Evolutionary conservation across 768 basidiomycete genomes (phyloP).

Genomic region (Auricularia cornea): DNA sequence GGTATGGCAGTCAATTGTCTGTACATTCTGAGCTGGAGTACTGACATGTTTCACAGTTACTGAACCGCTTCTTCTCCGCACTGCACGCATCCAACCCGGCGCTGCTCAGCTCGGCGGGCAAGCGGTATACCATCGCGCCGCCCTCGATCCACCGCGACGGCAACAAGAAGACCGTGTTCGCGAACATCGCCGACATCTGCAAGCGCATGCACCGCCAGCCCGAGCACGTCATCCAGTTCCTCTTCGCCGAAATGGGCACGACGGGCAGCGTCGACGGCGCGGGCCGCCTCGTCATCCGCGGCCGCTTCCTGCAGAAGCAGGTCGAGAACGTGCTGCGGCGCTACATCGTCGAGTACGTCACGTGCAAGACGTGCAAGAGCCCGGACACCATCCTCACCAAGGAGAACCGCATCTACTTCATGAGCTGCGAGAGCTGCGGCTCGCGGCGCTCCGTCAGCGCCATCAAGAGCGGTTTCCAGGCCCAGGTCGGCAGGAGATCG

Average conservation of each 20-base stretch:
- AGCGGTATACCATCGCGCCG: conserved; percentile 95
- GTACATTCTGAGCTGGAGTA: background rate
- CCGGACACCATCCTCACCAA: conserved; percentile 94
- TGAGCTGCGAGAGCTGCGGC: conserved; percentile 87
- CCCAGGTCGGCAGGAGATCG: conserved; percentile 61
- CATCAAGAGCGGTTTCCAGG: conserved; percentile 99
- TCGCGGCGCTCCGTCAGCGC: conserved; percentile 86
- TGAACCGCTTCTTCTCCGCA: conserved; percentile 84
- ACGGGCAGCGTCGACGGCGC: conserved; percentile 91
- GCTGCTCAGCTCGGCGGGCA: conserved; percentile 73
- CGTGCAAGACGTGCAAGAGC: conserved; percentile 99
- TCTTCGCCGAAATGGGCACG: conserved; percentile 98
- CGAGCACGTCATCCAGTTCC: conserved; percentile 94
- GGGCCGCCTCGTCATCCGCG: conserved; percentile 90
- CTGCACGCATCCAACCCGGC: conserved; percentile 93
- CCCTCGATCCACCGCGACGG: conserved; percentile 92
- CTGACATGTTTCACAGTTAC: conserved; percentile 47
- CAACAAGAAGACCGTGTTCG: conserved; percentile 95
- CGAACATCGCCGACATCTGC: conserved; percentile 96
- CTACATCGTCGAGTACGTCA: conserved; percentile 79
- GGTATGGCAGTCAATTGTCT: conserved; percentile 33
- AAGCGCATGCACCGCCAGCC: conserved; percentile 97
- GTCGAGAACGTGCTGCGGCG: conserved; percentile 93
- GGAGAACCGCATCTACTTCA: conserved; percentile 99
- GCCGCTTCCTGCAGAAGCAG: conserved; percentile 97